Percentiles rank a stretch among this genome's conserved stretches.
Conservation (phyloP, 768 basidiomycete genomes). For the Candolleomyces aberdarensis region DNA sequence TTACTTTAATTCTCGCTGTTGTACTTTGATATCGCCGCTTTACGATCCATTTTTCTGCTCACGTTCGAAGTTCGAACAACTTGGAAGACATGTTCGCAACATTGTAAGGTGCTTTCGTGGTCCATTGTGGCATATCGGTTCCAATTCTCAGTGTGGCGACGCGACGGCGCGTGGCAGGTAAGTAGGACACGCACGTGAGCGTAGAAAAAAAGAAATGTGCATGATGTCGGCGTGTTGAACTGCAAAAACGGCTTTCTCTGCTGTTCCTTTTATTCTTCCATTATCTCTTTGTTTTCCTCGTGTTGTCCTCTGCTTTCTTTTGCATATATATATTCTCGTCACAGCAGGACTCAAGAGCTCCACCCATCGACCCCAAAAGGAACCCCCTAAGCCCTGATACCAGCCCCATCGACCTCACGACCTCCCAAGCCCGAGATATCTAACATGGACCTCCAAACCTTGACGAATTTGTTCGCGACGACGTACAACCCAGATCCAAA, state of each 20-base stretch:
- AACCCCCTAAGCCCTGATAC: not conserved
- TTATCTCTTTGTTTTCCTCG: slow-evolving; percentile 1
- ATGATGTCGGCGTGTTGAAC: not conserved
- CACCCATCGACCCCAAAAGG: not conserved
- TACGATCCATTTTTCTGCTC: not conserved
- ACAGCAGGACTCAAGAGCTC: not conserved
- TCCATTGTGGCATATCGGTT: not conserved
- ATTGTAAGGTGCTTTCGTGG: not conserved
- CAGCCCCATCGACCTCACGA: not conserved
- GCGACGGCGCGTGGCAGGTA: not conserved
- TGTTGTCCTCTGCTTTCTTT: not conserved
- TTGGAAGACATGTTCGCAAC: too few species aligned
- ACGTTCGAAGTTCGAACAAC: too few species aligned
- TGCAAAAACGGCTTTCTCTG: not conserved
- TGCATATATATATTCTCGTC: not conserved
- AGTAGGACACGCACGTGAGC: not conserved
- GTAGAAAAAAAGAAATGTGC: not conserved
- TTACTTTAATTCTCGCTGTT: slow-evolving; percentile 7
- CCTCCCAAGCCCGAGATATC: not conserved
- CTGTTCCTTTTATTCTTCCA: not conserved
- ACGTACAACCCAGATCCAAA: slow-evolving; percentile 85
- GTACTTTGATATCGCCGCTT: not conserved
- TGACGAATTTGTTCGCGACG: slow-evolving; percentile 76
- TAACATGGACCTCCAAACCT: slow-evolving; percentile 68
- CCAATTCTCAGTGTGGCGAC: not conserved